Base-by-base conservation (phyloP, 441 rosid genomes). In the Croton laevigatus region DNA sequence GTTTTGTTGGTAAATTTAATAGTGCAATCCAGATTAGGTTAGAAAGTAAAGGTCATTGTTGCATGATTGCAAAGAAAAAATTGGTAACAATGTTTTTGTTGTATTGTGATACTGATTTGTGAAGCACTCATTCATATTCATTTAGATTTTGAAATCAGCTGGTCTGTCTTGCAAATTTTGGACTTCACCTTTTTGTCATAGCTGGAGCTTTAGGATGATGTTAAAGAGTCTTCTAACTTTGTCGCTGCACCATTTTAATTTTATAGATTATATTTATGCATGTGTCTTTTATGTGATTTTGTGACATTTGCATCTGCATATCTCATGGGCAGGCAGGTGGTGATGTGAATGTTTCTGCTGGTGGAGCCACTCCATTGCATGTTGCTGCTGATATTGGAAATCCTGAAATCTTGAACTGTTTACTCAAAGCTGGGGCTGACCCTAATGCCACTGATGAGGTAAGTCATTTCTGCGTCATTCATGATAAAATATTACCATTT, bases 331-430 rank as follows among this genome's bases (percentile, higher is more conserved):
- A 94, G 97, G 94, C 88, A 6, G 97, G 94, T 78, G 97, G 89
- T 61, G 81, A 87, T 52, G 97, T 85, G 58, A 90, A 94, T 68
- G 74, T 90, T 70, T 72, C 67, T 74, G 94, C 97, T 79, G 96
- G 97, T 76, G 97, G 97, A 72, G 92, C 96, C 66, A 94, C 97
- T 45, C 93, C 97, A 14, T 80, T 94, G 87, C 97, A 94, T 71
- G 85, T 90, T 78, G 97, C 97, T 9, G 96, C 96, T 54, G 96
- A 94, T 78, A 76, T 62, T 67, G 98, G 97, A 66, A 86, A 68
- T 78, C 69, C 77, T n/a, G 94, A 90, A 67, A 78, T 94, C 62
- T 77, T 91, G 67, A 85, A 87, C 68, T 86, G 86, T 78, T 87
- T 94, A 68, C 75, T 94, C 67, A 73, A 91, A 79, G 96, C 91